Conservation (phyloP, 1,284 basidiomycete species). For the Tetrapyrgos nigripes region DNA sequence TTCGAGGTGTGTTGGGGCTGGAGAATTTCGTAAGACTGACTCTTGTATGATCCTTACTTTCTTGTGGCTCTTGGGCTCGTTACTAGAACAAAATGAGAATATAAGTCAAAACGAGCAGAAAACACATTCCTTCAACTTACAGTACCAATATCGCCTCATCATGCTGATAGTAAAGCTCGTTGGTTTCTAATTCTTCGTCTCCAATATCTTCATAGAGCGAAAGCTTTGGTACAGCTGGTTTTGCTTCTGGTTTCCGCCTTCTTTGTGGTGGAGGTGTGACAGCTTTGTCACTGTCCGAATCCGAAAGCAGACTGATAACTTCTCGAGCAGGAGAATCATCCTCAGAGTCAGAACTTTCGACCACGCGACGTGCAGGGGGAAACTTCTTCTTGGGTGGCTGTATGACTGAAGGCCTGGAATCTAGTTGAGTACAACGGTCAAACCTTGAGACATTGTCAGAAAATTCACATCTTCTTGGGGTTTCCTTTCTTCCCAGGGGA, state of each 20-base stretch:
- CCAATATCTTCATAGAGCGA: conserved; percentile 36
- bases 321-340: conserved; percentile 11
- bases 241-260: not conserved
- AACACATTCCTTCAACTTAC: conserved; percentile 38
- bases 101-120: not conserved
- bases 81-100: not conserved
- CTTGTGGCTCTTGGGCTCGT: conserved; percentile 1
- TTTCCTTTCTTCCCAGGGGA: not conserved
- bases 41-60: conserved; percentile 11
- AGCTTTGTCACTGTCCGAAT: not conserved
- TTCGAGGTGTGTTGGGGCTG: conserved; percentile 2
- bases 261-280: not conserved
- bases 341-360: conserved; percentile 45
- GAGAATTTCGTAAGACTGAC: not conserved
- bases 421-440: not conserved
- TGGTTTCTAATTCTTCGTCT: too few species aligned
- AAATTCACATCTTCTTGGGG: too few species aligned
- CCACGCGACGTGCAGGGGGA: conserved; percentile 33
- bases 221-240: conserved; percentile 6
- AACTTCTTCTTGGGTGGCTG: conserved; percentile 16
- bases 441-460: too few species aligned
- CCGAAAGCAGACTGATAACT: conserved; percentile 1
- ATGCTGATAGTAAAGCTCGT: conserved; percentile 7
- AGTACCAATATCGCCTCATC: conserved; percentile 53
- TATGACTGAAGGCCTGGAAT: not conserved